Base-by-base conservation (phyloP, 163 green algal genomes). In the Prototheca wickerhamii region DNA sequence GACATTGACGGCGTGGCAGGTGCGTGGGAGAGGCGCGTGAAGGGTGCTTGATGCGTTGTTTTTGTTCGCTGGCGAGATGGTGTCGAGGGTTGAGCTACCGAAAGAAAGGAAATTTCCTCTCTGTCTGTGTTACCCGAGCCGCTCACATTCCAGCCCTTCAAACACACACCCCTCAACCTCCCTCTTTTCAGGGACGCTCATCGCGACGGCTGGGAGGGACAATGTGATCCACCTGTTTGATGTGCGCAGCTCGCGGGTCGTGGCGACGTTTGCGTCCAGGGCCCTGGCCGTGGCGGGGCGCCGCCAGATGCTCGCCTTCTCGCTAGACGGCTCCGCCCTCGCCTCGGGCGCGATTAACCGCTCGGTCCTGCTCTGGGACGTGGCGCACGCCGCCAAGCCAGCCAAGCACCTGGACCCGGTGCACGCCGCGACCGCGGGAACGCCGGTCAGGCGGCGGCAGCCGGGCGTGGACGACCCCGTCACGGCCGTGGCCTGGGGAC, bases 361-460 rank as follows among this genome's bases (percentile, higher is more conserved):
- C 8, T 64, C 59, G 1, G 37, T 88, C 0, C 82, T 80, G 49
- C 35, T 90, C 26, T 90, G 83, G 83, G 65, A 73, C 51, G 30
- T 74, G 49, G 46, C 31, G 15, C 76, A 61, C 18, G 60, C 34
- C 5, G 25, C 34, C 0, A 57, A 82, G 40, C 76, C 71, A 1
- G 37, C 58, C 8, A 74, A 62, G 40, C 69, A 85, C 40, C 65
- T 58, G 30, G 54, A 53, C 21, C 66, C 21, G 63, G 10, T 10
- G 10, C 37, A 44, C 10, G 37, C 37, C 15, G 37, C 37, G 10
- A 21, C 37, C 37, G n/a, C n/a, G n/a, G n/a, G n/a, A n/a, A n/a
- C n/a, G n/a, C n/a, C n/a, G n/a, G n/a, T n/a, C n/a, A n/a, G n/a
- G n/a, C n/a, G n/a, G n/a, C n/a, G n/a, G n/a, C n/a, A n/a, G n/a